A percentile compares a stretch with the other conserved stretches of the same genome.
phyloP scores from a whole-genome alignment of 805 yeast species.

The Myxozyma vanderwaltii region DNA sequence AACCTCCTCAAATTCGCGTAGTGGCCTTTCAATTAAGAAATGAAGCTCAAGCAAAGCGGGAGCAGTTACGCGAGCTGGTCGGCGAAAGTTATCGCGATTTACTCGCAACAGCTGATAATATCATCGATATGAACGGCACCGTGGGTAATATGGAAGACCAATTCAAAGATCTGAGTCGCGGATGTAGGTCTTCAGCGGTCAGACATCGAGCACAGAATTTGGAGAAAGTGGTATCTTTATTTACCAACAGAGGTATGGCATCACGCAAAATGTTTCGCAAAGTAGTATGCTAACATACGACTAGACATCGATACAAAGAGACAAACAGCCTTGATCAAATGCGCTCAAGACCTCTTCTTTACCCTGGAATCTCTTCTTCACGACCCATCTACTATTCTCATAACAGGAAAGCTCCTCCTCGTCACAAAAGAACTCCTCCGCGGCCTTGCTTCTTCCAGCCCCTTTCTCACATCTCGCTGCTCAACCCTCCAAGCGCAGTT shows the following conservation, averaged over 20 bases:
- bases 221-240: background rate
- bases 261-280: background rate
- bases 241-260: conserved; percentile 6
- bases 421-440: conserved; percentile 2
- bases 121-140: conserved; percentile 26
- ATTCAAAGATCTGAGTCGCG: conserved; percentile 15
- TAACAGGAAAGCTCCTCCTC: conserved; percentile 14
- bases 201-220: conserved; percentile 7
- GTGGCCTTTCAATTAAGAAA: conserved; percentile 24
- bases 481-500: background rate
- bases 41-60: conserved; percentile 29
- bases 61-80: conserved; percentile 30
- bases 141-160: conserved; percentile 18
- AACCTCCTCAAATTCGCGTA: conserved; percentile 30
- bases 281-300: no score
- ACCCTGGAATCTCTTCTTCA: conserved; percentile 20
- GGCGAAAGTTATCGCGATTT: conserved; percentile 33
- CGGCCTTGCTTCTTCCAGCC: background rate
- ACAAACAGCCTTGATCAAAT: conserved; percentile 11
- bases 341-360: conserved; percentile 16
- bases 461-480: background rate
- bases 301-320: conserved; percentile 11
- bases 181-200: conserved; percentile 17
- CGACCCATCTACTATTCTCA: conserved; percentile 10
- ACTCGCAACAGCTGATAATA: conserved; percentile 29